Evolutionary conservation across 768 basidiomycete genomes (phyloP).

Genomic region (Russula ochroleuca): DNA sequence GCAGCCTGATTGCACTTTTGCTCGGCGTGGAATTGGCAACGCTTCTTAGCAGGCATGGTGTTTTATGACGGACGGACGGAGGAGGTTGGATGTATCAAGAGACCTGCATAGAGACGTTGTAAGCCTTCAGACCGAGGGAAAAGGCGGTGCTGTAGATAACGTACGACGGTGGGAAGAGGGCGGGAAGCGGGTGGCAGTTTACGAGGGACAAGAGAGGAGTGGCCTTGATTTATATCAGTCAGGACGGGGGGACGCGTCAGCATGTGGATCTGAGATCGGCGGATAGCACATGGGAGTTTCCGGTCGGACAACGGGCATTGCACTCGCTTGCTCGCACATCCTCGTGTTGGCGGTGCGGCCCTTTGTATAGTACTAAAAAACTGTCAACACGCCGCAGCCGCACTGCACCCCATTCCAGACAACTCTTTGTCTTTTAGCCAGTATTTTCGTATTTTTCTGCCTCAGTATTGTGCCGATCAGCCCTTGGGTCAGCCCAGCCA

Average conservation of each 20-base stretch:
- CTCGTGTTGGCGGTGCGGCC: slow-evolving; percentile 16
- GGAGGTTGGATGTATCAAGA: not conserved
- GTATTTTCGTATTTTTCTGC: not conserved
- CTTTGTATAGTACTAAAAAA: not conserved
- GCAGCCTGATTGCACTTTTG: slow-evolving; percentile 71
- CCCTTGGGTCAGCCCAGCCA: no score
- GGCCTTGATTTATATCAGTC: slow-evolving; percentile 25
- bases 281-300: slow-evolving; percentile 5
- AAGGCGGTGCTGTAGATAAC: not conserved
- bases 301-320: not conserved
- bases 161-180: slow-evolving; percentile 6
- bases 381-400: slow-evolving; percentile 7
- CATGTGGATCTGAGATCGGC: slow-evolving; percentile 28
- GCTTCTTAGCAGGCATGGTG: slow-evolving; percentile 78
- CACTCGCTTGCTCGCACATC: not conserved
- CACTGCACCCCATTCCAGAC: not conserved
- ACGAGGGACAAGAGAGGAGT: not conserved
- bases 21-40: slow-evolving; percentile 64
- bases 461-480: not conserved
- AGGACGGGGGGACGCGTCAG: slow-evolving; percentile 29
- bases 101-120: not conserved
- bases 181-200: not conserved
- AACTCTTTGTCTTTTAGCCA: not conserved
- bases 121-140: not conserved
- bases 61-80: not conserved